Conservation (phyloP, 1,284 basidiomycete species). For the Ustilago sp. region DNA sequence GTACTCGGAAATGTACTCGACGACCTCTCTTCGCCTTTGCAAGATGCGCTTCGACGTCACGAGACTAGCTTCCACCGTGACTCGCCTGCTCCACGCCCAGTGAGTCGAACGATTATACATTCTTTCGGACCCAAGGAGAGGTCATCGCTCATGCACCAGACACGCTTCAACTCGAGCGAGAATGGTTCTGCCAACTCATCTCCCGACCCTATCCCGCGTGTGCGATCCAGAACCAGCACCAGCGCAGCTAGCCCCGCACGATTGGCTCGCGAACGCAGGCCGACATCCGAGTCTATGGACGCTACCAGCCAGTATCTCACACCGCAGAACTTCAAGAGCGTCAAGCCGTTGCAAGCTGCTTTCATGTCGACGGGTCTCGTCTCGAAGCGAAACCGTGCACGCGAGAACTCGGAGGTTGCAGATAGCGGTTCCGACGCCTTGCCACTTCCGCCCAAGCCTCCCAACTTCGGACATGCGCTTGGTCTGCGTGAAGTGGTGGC, state of each 20-base stretch:
- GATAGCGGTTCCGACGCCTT: constrained; percentile 45
- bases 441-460: constrained; percentile 44
- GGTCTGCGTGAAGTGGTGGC: constrained; percentile 66
- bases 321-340: constrained; percentile 71
- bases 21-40: constrained; percentile 37
- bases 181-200: constrained; percentile 37
- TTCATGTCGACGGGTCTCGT: constrained; percentile 71
- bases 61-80: constrained; percentile 45
- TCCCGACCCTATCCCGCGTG: constrained; percentile 37
- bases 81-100: constrained; percentile 36
- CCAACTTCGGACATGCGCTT: constrained; percentile 55
- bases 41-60: constrained; percentile 35
- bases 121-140: constrained; percentile 54
- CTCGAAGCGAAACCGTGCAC: constrained; percentile 63
- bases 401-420: constrained; percentile 40
- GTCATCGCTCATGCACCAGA: constrained; percentile 56
- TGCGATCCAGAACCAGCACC: constrained; percentile 37
- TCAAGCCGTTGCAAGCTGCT: constrained; percentile 70
- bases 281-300: constrained; percentile 35
- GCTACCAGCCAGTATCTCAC: constrained; percentile 55
- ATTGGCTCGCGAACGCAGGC: constrained; percentile 37
- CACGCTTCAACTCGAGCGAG: constrained; percentile 46
- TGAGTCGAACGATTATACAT: constrained; percentile 15
- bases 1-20: constrained; percentile 23
- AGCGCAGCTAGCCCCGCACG: constrained; percentile 34